Evolutionary conservation across 2,329 filamentous ascomycete species (phyloP).

Genomic region (Neonectria neomacrospora): DNA sequence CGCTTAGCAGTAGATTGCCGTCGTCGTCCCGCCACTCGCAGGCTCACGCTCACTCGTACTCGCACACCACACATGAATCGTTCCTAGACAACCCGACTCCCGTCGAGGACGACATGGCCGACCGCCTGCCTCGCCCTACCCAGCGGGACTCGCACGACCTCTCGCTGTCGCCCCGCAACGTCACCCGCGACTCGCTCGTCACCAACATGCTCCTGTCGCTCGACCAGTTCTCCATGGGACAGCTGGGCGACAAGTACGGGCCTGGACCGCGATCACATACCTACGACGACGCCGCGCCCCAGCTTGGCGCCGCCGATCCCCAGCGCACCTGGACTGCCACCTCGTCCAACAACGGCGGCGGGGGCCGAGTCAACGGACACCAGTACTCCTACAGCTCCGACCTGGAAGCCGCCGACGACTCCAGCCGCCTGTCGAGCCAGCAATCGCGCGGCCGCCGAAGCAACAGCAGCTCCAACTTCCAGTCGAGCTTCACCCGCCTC

Average conservation of each 20-base stretch:
- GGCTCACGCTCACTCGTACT: neutral
- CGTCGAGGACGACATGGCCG: constrained; percentile 45
- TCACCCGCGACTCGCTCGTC: constrained; percentile 89
- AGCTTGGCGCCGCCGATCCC: constrained; percentile 47
- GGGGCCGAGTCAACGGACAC: constrained; percentile 45
- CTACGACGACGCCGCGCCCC: constrained; percentile 42
- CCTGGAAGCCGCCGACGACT: constrained; percentile 66
- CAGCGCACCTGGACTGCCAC: constrained; percentile 48
- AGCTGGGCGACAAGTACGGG: constrained; percentile 47
- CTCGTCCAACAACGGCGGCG: constrained; percentile 33
- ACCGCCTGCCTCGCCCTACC: constrained; percentile 41
- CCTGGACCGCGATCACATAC: constrained; percentile 42
- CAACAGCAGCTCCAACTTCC: constrained; percentile 82
- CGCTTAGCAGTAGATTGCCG: constrained; percentile 39
- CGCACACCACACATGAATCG: constrained; percentile 41
- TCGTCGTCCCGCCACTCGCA: constrained; percentile 31
- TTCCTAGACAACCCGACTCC: constrained; percentile 47
- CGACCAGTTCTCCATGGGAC: constrained; percentile 78
- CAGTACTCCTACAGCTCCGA: constrained; percentile 71
- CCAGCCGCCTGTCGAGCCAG: constrained; percentile 63
- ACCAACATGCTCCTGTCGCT: constrained; percentile 96
- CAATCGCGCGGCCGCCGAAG: constrained; percentile 70
- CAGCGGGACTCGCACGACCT: constrained; percentile 83
- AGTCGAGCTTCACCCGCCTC: constrained; percentile 67
- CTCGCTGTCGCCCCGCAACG: constrained; percentile 78